Base-by-base conservation (phyloP, 2,329 filamentous ascomycete species). In the Ophiostoma australiae region DNA sequence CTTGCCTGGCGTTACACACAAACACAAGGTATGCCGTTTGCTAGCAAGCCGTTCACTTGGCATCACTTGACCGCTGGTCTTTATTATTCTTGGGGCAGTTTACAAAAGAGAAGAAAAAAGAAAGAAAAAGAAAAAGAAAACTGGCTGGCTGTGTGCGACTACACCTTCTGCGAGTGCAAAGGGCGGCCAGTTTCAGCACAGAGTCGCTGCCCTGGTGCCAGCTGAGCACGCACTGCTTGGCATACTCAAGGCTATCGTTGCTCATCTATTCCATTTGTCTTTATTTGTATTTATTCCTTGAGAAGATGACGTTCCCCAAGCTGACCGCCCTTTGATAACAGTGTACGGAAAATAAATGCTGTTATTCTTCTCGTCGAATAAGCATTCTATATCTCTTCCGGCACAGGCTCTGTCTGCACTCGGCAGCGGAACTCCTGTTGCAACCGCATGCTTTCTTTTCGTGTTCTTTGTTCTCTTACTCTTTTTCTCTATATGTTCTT, bases 321-420 rank as follows among this genome's bases (percentile, higher is more conserved):
- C 61, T 65, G 33, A 65, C 61, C 17, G 31, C 33, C 11, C 20
- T 65, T 65, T 5, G 31, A 31, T 15, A 61, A 27, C 7, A 65
- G 61, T 65, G 2, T 65, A 65, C 33, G 61, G 61, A 8, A 65
- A 65, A 65, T 65, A 65, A 65, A n/a, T 15, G 15, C 13, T 10
- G 2, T 10, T 37, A 1, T n/a, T 37, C 15, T 5, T 33, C 1
- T 7, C 13, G 4, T 27, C 13, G 13, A 2, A 55, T 11, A 27
- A 4, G 48, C 4, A 27, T 27, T 13, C 0, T 8, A 31, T 27
- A 3, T 6, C 13, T 15, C 15, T 8, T 23, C 52, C 10, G 23
- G 52, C 6, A 20, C 44, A 48, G 44, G 17, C 41, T 0, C 13
- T 11, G 37, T 11, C 10, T 39, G 10, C 13, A 39, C 37, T 39